Evolutionary conservation across 331 rosid genomes (phyloP), one percentile per base, ranked within the genome.

Genomic region (Phaseolus coccineus): DNA sequence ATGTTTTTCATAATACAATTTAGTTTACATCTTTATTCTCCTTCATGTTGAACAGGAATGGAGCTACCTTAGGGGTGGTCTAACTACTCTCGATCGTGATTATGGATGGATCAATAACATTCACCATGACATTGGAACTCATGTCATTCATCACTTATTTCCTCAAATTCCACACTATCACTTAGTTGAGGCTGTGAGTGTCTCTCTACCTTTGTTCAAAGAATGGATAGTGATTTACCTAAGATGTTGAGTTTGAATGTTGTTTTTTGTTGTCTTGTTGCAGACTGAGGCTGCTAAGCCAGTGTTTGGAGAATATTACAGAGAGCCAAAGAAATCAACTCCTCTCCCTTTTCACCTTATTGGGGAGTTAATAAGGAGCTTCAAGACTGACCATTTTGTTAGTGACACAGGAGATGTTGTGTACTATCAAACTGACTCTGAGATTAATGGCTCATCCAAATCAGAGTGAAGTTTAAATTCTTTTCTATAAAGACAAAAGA

Each of bases 141-240:
- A 88, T 85, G 94, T 90, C 79, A 87, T 90, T 66, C 94, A 85
- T 76, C 94, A 90, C 83, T 87, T 90, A 37, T 90, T 90, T 11
- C 94, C 94, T 69, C 94, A 90, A 79, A 90, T 90, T 57, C 94
- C 94, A 6, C 94, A 90, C 88, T 90, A 90, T 65, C 87, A 90
- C 81, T 79, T 90, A 33, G 59, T 90, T 19, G 92, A 90, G 83
- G 92, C 94, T 11, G 92, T 88, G 77, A 90, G 92, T 84, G 33
- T 40, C 77, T 53, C 52, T 57, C 47, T 65, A 62, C 10, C 56
- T 42, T 46, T 52, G 9, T 25, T 65, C 16, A 16, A 55, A 52
- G 16, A 40, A 58, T 40, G 24, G 6, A 62, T 33, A 16, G 2
- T 22, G 24, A 40, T 40, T 39, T 22, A 50, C 77, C 1, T 63